Conservation (phyloP, 352 stramenopile genomes). For the Pythium myriotylum region DNA sequence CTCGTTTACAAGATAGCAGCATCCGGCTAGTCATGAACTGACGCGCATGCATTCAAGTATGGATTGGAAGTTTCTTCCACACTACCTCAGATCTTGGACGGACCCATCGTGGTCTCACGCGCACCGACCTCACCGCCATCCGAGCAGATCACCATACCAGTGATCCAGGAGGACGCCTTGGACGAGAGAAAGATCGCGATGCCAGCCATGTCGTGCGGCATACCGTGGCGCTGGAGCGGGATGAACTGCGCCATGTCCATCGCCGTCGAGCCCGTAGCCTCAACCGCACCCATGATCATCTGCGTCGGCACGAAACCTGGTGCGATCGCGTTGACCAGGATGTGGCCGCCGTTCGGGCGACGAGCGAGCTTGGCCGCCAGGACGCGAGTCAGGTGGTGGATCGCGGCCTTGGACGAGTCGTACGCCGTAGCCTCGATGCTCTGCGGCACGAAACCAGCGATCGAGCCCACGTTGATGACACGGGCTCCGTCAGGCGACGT, state of each 20-base stretch:
- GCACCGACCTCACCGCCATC: conserved; percentile 86
- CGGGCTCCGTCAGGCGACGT: conserved; percentile 47
- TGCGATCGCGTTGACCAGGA: conserved; percentile 95
- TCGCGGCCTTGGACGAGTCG: conserved; percentile 93
- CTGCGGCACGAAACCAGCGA: conserved; percentile 83
- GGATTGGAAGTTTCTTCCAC: too few relatives aligned
- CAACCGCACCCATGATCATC: conserved; percentile 84
- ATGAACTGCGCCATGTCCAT: conserved; percentile 71
- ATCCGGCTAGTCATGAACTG: too few relatives aligned
- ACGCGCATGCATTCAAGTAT: too few relatives aligned
- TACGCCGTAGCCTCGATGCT: conserved; percentile 92
- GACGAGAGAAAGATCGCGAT: conserved; percentile 92
- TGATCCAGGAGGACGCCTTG: conserved; percentile 90
- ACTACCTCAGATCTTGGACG: too few relatives aligned
- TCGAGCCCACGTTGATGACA: conserved; percentile 79
- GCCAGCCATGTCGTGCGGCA: conserved; percentile 92
- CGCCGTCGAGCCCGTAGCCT: conserved; percentile 41
- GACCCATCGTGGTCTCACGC: conserved; percentile 46
- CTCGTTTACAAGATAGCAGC: too few relatives aligned
- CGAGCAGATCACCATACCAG: conserved; percentile 89
- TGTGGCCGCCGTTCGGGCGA: conserved; percentile 78
- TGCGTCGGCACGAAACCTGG: conserved; percentile 92
- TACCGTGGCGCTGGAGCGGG: conserved; percentile 84
- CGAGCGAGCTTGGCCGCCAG: conserved; percentile 90
- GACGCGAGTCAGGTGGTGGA: conserved; percentile 94